A percentile compares a stretch with the other conserved stretches of the same genome.
Conservation (phyloP, 1,139 yeast genomes). For the Debaryomyces sp. region DNA sequence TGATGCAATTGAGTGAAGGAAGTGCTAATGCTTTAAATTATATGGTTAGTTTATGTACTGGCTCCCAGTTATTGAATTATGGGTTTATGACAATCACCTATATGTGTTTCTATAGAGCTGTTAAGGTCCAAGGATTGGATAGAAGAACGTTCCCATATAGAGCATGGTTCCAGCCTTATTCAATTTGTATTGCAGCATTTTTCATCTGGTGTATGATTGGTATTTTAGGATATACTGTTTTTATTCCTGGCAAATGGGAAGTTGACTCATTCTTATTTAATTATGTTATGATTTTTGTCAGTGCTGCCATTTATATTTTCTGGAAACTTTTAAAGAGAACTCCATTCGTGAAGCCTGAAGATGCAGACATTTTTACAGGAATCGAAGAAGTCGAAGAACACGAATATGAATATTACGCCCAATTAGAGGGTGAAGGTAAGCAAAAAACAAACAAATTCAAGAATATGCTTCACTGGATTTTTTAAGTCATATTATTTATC, state of each 20-base stretch:
- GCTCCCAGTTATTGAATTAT: constrained; percentile 76
- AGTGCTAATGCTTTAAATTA: constrained; percentile 75
- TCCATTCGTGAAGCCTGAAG: constrained; percentile 29
- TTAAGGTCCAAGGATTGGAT: constrained; percentile 42
- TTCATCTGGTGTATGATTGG: constrained; percentile 39
- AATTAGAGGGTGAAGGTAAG: constrained; percentile 17
- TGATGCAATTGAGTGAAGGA: constrained; percentile 14
- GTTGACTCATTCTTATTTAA: constrained; percentile 43
- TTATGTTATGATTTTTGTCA: constrained; percentile 44
- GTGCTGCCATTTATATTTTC: constrained; percentile 28
- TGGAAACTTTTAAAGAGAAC: constrained; percentile 41
- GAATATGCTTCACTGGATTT: constrained; percentile 12
- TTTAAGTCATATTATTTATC: constrained; percentile 6
- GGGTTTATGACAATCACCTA: constrained; percentile 66
- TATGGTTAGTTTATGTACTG: constrained; percentile 77
- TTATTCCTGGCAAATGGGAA: constrained; percentile 33
- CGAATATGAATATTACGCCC: constrained; percentile 43
- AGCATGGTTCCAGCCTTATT: constrained; percentile 38
- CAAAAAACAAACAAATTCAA: constrained; percentile 9
- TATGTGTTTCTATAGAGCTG: constrained; percentile 60
- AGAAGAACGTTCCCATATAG: constrained; percentile 30
- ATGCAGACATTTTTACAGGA: constrained; percentile 38
- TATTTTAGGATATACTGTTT: constrained; percentile 42
- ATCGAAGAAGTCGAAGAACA: constrained; percentile 46
- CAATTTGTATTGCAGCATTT: constrained; percentile 30